These are phyloP conservation scores for Atkinsonella texensis DNA, from an alignment of 2,329 filamentous ascomycete species.

Conservation along the genomic window DNA sequence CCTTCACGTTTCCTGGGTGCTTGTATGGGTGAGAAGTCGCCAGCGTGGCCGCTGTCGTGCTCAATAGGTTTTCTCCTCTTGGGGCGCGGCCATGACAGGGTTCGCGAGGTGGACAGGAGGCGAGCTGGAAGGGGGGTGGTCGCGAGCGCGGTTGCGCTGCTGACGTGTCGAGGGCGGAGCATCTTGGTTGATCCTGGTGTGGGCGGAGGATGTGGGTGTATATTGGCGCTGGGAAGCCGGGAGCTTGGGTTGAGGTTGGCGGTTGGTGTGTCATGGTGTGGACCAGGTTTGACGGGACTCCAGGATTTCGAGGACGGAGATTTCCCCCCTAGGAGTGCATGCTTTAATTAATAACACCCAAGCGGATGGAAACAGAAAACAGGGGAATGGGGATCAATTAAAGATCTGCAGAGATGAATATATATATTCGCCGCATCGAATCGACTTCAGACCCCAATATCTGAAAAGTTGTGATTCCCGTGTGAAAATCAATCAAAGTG, in stretches of 20 bases:
- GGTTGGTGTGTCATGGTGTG: not conserved
- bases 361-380: too few species aligned
- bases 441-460: too few species aligned
- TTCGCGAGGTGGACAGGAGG: not conserved
- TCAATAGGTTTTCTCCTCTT: not conserved
- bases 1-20: not conserved
- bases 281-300: too few species aligned
- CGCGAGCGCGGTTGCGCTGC: slow-evolving; percentile 12
- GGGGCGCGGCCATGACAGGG: slow-evolving; percentile 5
- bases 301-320: too few species aligned
- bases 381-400: too few species aligned
- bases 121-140: slow-evolving; percentile 3
- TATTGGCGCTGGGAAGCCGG: not conserved
- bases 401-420: too few species aligned
- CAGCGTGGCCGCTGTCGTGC: not conserved
- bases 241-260: not conserved
- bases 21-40: not conserved
- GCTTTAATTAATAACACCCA: too few species aligned
- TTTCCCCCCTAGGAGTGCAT: too few species aligned
- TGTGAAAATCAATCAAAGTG: too few species aligned
- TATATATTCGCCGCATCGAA: too few species aligned
- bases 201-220: not conserved
- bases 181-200: slow-evolving; percentile 11
- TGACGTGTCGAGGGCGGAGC: slow-evolving; percentile 18
- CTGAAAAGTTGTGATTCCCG: too few species aligned